These are phyloP conservation scores for Ogataea allantospora DNA, from an alignment of 805 yeast genomes.

Conservation along the genomic window DNA sequence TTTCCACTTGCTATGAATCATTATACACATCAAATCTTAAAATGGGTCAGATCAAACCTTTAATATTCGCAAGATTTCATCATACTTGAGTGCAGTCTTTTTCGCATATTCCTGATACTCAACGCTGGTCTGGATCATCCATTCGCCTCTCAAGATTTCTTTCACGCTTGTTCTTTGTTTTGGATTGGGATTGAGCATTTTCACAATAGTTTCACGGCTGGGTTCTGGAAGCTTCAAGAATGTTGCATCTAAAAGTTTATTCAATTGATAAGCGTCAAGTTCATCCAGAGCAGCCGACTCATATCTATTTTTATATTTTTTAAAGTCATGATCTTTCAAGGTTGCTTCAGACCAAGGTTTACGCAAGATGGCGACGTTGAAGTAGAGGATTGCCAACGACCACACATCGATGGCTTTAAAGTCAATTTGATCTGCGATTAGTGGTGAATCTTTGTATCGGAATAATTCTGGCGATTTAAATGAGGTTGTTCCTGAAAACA, in stretches of 20 bases:
- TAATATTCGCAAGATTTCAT: slow-evolving; percentile 22
- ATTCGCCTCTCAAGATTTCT: slow-evolving; percentile 26
- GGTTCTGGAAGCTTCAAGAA: slow-evolving; percentile 18
- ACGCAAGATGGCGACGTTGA: slow-evolving; percentile 41
- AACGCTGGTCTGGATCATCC: slow-evolving; percentile 33
- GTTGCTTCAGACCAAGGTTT: slow-evolving; percentile 49
- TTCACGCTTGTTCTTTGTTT: slow-evolving; percentile 20
- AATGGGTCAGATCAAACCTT: slow-evolving; percentile 4
- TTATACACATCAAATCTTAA: background rate
- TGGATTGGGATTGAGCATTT: slow-evolving; percentile 33
- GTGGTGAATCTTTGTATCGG: slow-evolving; percentile 8
- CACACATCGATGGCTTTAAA: slow-evolving; percentile 47
- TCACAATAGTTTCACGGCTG: slow-evolving; percentile 19
- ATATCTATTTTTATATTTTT: slow-evolving; percentile 19
- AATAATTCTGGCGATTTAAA: slow-evolving; percentile 56
- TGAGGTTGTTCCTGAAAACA: slow-evolving; percentile 48
- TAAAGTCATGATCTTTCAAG: slow-evolving; percentile 25
- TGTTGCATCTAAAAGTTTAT: slow-evolving; percentile 10
- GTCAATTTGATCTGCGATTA: slow-evolving; percentile 17
- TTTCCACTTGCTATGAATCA: slow-evolving; percentile 5
- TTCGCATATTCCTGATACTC: slow-evolving; percentile 17
- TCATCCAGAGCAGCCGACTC: slow-evolving; percentile 12
- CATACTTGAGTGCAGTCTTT: slow-evolving; percentile 21
- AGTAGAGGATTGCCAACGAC: slow-evolving; percentile 51
- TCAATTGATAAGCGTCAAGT: slow-evolving; percentile 22